These are phyloP conservation scores for Fomitopsis palustris DNA, from an alignment of 1,284 basidiomycete species.

Conservation along the genomic window DNA sequence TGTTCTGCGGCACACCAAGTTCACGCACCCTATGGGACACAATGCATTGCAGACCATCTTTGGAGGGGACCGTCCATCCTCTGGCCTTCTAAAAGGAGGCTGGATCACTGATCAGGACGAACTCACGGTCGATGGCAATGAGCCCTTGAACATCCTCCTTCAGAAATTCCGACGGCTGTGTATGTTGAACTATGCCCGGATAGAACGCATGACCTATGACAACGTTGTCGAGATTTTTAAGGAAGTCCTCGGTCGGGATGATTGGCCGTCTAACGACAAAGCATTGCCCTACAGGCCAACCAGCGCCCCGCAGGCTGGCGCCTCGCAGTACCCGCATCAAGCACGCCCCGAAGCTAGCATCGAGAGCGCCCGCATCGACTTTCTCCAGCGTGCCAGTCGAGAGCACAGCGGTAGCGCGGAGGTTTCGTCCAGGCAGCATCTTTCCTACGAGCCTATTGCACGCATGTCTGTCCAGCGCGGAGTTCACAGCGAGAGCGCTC, in stretches of 20 bases:
- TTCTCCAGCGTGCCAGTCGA: no score
- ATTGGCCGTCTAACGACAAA: not conserved
- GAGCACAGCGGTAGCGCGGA: no score
- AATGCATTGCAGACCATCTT: not conserved
- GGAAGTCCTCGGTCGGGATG: not conserved
- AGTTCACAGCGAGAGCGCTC: no score
- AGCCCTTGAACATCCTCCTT: not conserved
- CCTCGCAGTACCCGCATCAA: not conserved
- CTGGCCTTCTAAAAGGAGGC: not conserved
- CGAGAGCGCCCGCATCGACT: no score
- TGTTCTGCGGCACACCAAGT: not conserved
- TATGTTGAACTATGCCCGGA: no score
- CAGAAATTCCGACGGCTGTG: not conserved
- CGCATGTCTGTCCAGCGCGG: no score
- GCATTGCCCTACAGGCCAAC: not conserved
- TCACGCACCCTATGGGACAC: not conserved
- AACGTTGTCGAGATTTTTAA: not conserved
- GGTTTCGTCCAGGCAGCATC: no score
- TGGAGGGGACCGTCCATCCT: not conserved
- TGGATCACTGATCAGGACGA: not conserved
- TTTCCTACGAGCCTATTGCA: no score
- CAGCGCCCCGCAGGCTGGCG: not conserved
- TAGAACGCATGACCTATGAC: not conserved
- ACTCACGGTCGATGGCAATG: not conserved
- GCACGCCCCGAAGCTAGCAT: not conserved